These are phyloP conservation scores for Pleurotus tuber-regium DNA, from an alignment of 768 basidiomycete genomes.

Conservation along the genomic window DNA sequence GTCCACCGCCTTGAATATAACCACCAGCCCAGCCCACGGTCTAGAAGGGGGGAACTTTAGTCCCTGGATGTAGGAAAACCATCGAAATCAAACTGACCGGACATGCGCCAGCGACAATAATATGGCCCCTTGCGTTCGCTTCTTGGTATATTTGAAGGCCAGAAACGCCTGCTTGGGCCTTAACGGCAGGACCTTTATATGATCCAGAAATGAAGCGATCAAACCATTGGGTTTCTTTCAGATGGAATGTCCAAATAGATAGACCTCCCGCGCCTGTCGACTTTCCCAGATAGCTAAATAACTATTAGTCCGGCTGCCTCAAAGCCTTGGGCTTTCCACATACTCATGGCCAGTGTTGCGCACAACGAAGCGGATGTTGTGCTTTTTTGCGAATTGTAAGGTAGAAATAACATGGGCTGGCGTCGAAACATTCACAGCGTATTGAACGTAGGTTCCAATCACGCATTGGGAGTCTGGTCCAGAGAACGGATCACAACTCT, in stretches of 20 bases:
- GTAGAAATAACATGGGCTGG: constrained; percentile 7
- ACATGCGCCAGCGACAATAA: background rate
- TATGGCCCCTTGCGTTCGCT: background rate
- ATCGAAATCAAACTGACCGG: background rate
- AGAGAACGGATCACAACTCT: background rate
- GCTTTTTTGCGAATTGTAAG: constrained; percentile 15
- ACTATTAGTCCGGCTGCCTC: no score
- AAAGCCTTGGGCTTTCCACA: no score
- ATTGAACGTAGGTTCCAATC: background rate
- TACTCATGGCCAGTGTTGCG: constrained; percentile 15
- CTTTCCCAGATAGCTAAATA: background rate
- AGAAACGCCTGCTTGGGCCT: background rate
- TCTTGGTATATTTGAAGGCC: background rate
- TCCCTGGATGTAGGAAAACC: no score
- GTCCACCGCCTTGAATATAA: constrained; percentile 39
- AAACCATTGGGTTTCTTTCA: background rate
- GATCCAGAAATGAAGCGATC: background rate
- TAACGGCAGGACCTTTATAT: background rate
- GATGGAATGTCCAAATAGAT: background rate
- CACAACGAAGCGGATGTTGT: constrained; percentile 18
- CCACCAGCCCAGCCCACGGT: constrained; percentile 38
- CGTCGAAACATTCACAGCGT: background rate
- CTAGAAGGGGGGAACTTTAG: no score
- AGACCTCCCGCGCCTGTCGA: background rate
- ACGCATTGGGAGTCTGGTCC: background rate